phyloP scores from a whole-genome alignment of 1,139 yeast species.

The Geotrichum candidum region DNA sequence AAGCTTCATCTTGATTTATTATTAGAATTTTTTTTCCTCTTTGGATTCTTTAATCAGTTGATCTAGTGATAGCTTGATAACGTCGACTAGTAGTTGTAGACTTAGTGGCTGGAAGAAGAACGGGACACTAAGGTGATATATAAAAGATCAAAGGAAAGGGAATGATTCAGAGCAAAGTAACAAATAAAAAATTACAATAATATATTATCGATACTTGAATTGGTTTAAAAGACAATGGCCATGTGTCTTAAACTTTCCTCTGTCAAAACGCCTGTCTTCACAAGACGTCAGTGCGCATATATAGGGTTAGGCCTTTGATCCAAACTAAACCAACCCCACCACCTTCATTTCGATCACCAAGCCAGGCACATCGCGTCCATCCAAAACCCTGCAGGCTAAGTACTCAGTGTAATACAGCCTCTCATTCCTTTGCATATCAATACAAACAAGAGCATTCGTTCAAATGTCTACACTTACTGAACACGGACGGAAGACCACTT shows the following conservation, averaged over 20 bases:
- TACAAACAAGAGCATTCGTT: neutral
- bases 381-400: neutral
- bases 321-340: neutral
- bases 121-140: too few species aligned
- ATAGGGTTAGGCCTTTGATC: constrained; percentile 1
- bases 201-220: too few species aligned
- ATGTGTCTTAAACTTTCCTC: constrained; percentile 4
- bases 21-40: too few species aligned
- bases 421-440: neutral
- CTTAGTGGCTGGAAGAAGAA: too few species aligned
- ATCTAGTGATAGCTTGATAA: too few species aligned
- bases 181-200: neutral
- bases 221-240: neutral
- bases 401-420: neutral
- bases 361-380: neutral
- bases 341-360: neutral
- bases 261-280: too few species aligned
- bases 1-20: neutral
- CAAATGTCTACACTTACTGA: constrained; percentile 29
- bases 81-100: too few species aligned
- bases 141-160: too few species aligned
- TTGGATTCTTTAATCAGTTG: neutral
- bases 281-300: constrained; percentile 1
- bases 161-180: neutral
- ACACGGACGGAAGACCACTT: constrained; percentile 25